A percentile compares a stretch with the other conserved stretches of the same genome.
phyloP scores from a whole-genome alignment of 2,329 filamentous ascomycete genomes.

The Ophiostoma populinum region DNA sequence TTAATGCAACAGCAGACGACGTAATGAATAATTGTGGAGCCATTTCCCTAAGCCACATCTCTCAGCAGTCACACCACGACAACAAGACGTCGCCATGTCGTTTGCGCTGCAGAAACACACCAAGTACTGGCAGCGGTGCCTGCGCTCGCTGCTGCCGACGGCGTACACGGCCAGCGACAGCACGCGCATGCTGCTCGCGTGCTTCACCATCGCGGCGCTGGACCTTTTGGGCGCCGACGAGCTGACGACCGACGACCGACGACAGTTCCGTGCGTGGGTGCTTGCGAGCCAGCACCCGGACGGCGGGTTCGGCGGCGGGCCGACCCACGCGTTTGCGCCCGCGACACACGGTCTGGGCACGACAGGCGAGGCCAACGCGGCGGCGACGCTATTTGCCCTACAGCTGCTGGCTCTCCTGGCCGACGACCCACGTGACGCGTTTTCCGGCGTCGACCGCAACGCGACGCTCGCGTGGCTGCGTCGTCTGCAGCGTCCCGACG shows the following conservation, averaged over 20 bases:
- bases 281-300: constrained; percentile 69
- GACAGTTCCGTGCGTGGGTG: constrained; percentile 52
- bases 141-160: constrained; percentile 62
- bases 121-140: constrained; percentile 84
- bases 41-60: too few species aligned
- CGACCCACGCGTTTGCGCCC: constrained; percentile 39
- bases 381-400: constrained; percentile 80
- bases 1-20: too few species aligned
- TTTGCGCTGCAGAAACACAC: constrained; percentile 53
- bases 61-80: too few species aligned
- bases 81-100: too few species aligned
- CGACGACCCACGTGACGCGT: constrained; percentile 13
- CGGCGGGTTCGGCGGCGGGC: constrained; percentile 80
- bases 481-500: constrained; percentile 61
- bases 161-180: constrained; percentile 81
- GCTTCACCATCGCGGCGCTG: constrained; percentile 73
- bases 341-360: too few species aligned
- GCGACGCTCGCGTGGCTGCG: constrained; percentile 59
- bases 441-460: constrained; percentile 47
- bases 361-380: constrained; percentile 49
- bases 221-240: constrained; percentile 49
- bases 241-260: constrained; percentile 26
- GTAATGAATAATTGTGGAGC: too few species aligned
- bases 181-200: constrained; percentile 75
- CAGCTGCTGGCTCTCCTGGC: constrained; percentile 44